phyloP scores from a whole-genome alignment of 1,284 basidiomycete genomes.

The Austroboletus rostrupii region DNA sequence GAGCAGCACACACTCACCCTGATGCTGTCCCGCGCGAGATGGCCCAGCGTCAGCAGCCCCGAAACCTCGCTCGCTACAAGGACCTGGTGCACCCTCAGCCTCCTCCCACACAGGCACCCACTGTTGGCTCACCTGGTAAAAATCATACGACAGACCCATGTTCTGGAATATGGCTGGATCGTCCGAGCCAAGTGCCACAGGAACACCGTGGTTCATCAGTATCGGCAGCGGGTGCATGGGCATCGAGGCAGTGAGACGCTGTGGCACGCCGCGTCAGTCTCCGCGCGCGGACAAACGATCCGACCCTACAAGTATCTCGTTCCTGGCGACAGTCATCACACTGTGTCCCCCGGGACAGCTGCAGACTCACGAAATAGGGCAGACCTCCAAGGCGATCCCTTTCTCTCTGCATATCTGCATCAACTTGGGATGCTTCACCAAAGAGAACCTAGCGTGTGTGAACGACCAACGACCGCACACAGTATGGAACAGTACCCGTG shows the following conservation, averaged over 20 bases:
- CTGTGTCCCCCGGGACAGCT: background rate
- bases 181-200: conserved; percentile 67
- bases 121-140: conserved; percentile 50
- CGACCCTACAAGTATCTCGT: conserved; percentile 58
- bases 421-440: conserved; percentile 69
- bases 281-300: background rate
- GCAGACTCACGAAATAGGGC: conserved; percentile 63
- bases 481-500: conserved; percentile 53
- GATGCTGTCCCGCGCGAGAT: conserved; percentile 62
- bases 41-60: conserved; percentile 55
- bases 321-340: conserved; percentile 37
- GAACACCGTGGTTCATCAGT: conserved; percentile 65
- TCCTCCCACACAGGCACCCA: background rate
- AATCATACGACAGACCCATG: conserved; percentile 71
- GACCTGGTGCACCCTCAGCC: conserved; percentile 31
- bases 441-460: conserved; percentile 49
- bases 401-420: conserved; percentile 62
- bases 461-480: background rate
- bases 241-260: conserved; percentile 67
- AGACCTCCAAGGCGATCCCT: conserved; percentile 65
- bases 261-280: background rate
- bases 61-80: conserved; percentile 63
- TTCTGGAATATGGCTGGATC: conserved; percentile 76
- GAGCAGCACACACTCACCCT: conserved; percentile 37
- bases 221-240: conserved; percentile 69